Conservation (phyloP, 305 asterid genomes). For the Solanum hybrid region DNA sequence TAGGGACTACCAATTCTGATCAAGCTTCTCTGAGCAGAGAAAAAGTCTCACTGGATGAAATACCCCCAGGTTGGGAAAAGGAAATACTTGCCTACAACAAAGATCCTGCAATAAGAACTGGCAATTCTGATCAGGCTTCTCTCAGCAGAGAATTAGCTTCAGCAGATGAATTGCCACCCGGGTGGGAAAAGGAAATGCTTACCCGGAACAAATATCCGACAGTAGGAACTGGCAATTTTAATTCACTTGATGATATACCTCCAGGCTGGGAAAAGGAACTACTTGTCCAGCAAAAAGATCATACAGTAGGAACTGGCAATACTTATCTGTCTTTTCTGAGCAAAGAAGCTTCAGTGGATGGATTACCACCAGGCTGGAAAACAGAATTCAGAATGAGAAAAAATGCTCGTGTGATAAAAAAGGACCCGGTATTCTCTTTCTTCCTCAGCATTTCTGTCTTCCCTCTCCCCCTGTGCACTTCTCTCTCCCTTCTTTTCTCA, state of each 20-base stretch:
- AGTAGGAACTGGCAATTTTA: background rate
- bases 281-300: background rate
- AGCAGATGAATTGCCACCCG: conserved; percentile 27
- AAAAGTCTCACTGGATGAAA: background rate
- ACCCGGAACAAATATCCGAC: background rate
- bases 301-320: background rate
- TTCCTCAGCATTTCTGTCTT: background rate
- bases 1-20: background rate
- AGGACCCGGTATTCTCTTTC: conserved; percentile 42
- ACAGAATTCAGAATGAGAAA: conserved; percentile 40
- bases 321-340: background rate
- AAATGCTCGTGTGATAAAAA: conserved; percentile 23
- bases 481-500: background rate
- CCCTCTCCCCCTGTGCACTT: background rate
- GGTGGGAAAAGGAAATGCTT: conserved; percentile 54
- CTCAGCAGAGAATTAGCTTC: background rate
- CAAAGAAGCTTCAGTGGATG: conserved; percentile 4
- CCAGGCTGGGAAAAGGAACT: conserved; percentile 7
- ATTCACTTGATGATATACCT: conserved; percentile 34
- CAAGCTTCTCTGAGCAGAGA: background rate
- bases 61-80: conserved; percentile 1
- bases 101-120: background rate
- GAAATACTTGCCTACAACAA: background rate
- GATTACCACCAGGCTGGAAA: conserved; percentile 52
- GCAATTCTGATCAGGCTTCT: background rate